Evolutionary conservation across 2,329 filamentous ascomycete genomes (phyloP).

Genomic region (Colletotrichum acutatum): DNA sequence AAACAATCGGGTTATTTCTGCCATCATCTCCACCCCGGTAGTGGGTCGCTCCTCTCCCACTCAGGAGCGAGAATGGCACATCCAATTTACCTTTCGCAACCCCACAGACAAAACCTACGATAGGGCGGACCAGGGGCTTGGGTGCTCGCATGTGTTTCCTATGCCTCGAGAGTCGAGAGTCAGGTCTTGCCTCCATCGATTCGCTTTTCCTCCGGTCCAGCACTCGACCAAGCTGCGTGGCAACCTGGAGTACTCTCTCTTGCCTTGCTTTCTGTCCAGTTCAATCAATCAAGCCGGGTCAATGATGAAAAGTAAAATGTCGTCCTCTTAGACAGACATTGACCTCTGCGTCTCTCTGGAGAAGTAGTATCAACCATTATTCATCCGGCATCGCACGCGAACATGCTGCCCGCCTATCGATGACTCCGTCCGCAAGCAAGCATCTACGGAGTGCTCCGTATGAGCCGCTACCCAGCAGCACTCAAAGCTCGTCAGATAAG

Average conservation of each 20-base stretch:
- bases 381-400: neutral
- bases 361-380: neutral
- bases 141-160: slow-evolving; percentile 28
- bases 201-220: neutral
- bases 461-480: neutral
- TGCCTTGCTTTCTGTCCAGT: neutral
- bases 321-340: neutral
- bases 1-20: slow-evolving; percentile 37
- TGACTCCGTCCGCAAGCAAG: neutral
- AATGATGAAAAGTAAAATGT: neutral
- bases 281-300: neutral
- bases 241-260: neutral
- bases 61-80: slow-evolving; percentile 24
- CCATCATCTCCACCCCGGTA: slow-evolving; percentile 24
- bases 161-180: slow-evolving; percentile 11
- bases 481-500: slow-evolving; percentile 17
- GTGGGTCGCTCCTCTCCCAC: slow-evolving; percentile 10
- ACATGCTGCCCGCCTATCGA: neutral
- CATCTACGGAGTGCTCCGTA: neutral
- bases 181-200: neutral
- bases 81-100: slow-evolving; percentile 31
- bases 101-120: slow-evolving; percentile 34
- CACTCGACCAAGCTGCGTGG: neutral
- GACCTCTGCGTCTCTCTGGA: no score
- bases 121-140: slow-evolving; percentile 30